These are phyloP conservation scores for Gentiana macrophylla DNA, from an alignment of 257 asterid genomes.

Conservation along the genomic window DNA sequence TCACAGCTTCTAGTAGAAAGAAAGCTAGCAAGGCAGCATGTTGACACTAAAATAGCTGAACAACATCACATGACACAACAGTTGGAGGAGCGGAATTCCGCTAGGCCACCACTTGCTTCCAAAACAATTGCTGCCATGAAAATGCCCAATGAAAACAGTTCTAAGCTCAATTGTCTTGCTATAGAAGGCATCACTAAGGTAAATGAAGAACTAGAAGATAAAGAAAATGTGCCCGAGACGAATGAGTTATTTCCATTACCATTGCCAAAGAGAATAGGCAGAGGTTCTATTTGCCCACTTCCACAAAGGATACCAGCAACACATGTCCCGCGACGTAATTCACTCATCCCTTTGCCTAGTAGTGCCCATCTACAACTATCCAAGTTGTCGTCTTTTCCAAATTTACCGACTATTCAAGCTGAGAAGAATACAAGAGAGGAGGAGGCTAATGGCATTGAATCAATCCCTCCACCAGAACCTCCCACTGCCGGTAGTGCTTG, in stretches of 20 bases:
- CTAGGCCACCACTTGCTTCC: conserved; percentile 53
- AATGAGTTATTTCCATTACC: conserved; percentile 27
- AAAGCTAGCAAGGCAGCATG: conserved; percentile 82
- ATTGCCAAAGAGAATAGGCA: conserved; percentile 43
- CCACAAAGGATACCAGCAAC: conserved; percentile 19
- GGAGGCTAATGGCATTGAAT: conserved; percentile 20
- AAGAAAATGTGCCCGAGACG: conserved; percentile 55
- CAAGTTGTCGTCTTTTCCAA: conserved; percentile 36
- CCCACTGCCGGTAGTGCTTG: conserved; percentile 15
- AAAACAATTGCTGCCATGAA: conserved; percentile 24
- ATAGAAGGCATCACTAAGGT: conserved; percentile 22
- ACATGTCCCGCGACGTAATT: conserved; percentile 46
- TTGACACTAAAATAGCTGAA: conserved; percentile 68
- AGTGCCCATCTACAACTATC: conserved; percentile 14
- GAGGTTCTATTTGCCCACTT: conserved; percentile 30
- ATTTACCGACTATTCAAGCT: conserved; percentile 42
- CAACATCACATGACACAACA: conserved; percentile 32
- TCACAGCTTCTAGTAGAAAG: conserved; percentile 81
- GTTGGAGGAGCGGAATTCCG: conserved; percentile 39
- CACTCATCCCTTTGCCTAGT: conserved; percentile 65
- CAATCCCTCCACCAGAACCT: conserved; percentile 38
- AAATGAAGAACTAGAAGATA: conserved; percentile 32
- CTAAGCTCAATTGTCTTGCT: conserved; percentile 33
- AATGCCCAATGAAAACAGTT: conserved; percentile 21
- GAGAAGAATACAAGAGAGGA: conserved; percentile 15